Base-by-base conservation (phyloP, 2,329 filamentous ascomycete genomes). In the Leptoxyphium fumago region DNA sequence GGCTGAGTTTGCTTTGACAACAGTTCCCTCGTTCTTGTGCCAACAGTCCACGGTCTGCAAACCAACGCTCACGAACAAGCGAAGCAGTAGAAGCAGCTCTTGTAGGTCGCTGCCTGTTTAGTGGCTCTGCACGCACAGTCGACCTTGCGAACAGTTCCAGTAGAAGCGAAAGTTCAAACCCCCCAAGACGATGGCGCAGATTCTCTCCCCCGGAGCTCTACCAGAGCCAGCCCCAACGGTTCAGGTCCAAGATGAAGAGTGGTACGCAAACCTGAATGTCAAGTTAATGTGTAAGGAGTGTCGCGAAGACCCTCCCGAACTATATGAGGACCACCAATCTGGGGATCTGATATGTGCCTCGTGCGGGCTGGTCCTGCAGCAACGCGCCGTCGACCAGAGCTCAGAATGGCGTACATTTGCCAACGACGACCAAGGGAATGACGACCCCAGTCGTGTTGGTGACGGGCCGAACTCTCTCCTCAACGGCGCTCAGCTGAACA, bases 331-430 rank as follows among this genome's bases (percentile, higher is more conserved):
- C 61, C 91, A 89, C 60, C 87, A 87, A 5, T 84, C 80, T 30
- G 85, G 86, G 51, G 91, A 98, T 63, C 84, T 93, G 61, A 86
- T 98, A 44, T 98, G 91, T 61, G 83, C 76, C 46, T 86, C 82
- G 48, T 98, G 91, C 58, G 91, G 91, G 32, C 73, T 95, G 29
- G 91, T 98, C 5, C 75, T 98, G 28, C 83, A 84, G 47, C 84
- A 89, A 58, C 82, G 86, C 52, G 87, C 91, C 61, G 88, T 98
- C 59, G 93, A 98, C 61, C 93, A 85, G 48, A 83, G 93, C 49
- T 94, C 87, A 40, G 91, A 98, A 68, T 98, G 91, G 91, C 85
- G 91, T 61, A 98, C 91, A 1, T 98, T 98, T 67, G 87, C 88
- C 60, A 96, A 96, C 61, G 91, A 98, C 59, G 93, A 98, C 61